Percentiles rank a stretch among this genome's conserved stretches.
These are phyloP conservation scores for Nemania sp. DNA, from an alignment of 2,329 filamentous ascomycete genomes.

Conservation along the genomic window DNA sequence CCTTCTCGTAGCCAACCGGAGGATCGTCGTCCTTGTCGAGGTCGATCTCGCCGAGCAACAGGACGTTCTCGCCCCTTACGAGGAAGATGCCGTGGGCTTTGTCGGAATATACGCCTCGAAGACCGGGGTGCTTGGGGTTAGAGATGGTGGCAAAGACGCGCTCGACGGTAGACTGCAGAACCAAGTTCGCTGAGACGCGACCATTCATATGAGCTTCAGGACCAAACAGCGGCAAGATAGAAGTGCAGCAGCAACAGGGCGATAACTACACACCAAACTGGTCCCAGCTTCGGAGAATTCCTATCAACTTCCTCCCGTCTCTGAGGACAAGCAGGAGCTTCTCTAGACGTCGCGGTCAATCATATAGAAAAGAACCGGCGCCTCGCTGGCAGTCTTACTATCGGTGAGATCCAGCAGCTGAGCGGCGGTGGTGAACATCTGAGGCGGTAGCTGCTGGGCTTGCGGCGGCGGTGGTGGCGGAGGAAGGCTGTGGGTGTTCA, in stretches of 20 bases:
- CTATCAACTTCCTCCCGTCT: conserved; percentile 92
- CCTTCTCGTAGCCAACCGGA: conserved; percentile 68
- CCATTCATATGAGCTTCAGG: conserved; percentile 4
- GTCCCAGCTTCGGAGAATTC: conserved; percentile 93
- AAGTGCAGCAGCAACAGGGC: not conserved
- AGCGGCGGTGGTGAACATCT: conserved; percentile 98
- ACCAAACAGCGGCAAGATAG: not conserved
- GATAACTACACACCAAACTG: conserved; percentile 76
- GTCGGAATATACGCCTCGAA: conserved; percentile 74
- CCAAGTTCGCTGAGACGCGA: conserved; percentile 75
- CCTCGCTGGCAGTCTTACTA: conserved; percentile 64
- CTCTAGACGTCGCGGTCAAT: conserved; percentile 61
- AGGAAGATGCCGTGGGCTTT: conserved; percentile 85
- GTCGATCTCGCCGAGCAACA: conserved; percentile 93
- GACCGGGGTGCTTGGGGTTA: conserved; percentile 40
- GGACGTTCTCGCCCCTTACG: conserved; percentile 95
- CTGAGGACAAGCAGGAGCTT: conserved; percentile 91
- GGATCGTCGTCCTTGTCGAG: conserved; percentile 93
- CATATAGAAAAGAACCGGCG: conserved; percentile 4
- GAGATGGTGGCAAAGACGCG: conserved; percentile 67
- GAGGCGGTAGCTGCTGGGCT: conserved; percentile 74
- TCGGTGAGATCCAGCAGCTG: conserved; percentile 95
- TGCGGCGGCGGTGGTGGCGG: conserved; percentile 50
- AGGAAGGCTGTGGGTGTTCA: conserved; percentile 15
- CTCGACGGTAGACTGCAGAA: conserved; percentile 91